phyloP scores from a whole-genome alignment of 2,329 filamentous ascomycete genomes.

The Colletotrichum viniferum region DNA sequence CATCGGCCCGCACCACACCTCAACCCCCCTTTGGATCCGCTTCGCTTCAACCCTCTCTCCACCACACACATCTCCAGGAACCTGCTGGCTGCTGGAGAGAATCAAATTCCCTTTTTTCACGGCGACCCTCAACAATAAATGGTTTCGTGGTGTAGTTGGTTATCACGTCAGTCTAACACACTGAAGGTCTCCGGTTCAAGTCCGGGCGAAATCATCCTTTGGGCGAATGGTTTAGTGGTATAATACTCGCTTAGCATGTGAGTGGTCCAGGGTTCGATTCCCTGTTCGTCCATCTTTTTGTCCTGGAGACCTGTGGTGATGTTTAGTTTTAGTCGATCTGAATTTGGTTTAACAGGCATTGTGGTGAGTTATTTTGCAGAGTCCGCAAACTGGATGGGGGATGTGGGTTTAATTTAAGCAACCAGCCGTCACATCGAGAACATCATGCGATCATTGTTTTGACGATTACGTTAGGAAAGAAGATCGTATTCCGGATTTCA shows the following conservation, averaged over 20 bases:
- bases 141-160: slow-evolving; percentile 43
- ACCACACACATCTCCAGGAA: background rate
- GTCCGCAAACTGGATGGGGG: too few relatives aligned
- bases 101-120: too few relatives aligned
- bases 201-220: background rate
- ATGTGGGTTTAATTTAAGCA: too few relatives aligned
- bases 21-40: background rate
- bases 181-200: slow-evolving; percentile 17
- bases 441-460: too few relatives aligned
- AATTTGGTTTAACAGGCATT: too few relatives aligned
- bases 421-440: too few relatives aligned
- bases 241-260: slow-evolving; percentile 17
- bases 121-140: background rate
- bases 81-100: accelerated
- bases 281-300: background rate
- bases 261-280: slow-evolving; percentile 16
- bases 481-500: too few relatives aligned
- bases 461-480: too few relatives aligned
- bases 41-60: background rate
- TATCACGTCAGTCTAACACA: slow-evolving; percentile 53
- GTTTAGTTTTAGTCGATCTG: too few relatives aligned
- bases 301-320: background rate
- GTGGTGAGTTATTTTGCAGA: too few relatives aligned
- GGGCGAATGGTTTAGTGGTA: slow-evolving; percentile 20
- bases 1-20: background rate